Base-by-base conservation (phyloP, 2,329 filamentous ascomycete species). In the Atkinsonella hypoxylon region DNA sequence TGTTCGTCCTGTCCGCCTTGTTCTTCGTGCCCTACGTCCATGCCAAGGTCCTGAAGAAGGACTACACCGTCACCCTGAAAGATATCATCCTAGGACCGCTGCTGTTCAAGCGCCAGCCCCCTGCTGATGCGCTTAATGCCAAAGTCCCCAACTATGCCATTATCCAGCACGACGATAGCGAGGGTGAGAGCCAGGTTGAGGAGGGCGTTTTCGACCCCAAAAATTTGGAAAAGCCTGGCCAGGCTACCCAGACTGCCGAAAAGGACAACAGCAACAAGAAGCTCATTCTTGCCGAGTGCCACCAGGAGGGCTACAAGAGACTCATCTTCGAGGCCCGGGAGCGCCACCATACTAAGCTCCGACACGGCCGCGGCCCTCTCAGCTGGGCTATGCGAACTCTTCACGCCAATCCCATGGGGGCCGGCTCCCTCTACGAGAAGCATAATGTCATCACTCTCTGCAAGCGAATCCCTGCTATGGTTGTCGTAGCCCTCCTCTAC, bases 371-470 rank as follows among this genome's bases (percentile, higher is more conserved):
- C 1, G 84, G 86, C 26, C 85, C 83, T 47, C 74, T 91, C n/a
- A 87, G 82, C 59, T 90, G 87, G 87, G 87, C 84, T 38, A 87
- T 91, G 83, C 84, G 87, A 58, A 79, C 74, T 47, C 81, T 90
- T 18, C 84, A 80, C 62, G 74, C 85, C 60, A 86, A 89, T 72
- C 84, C 80, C 45, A 78, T 88, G 68, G 83, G 83, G 17, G 65
- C 81, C 17, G 87, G 87, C 48, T 74, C 82, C 60, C 76, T 90
- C 56, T 88, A 91, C 69, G 87, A 91, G 69, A 59, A 75, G 18
- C 72, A 81, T 68, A 91, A 91, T 74, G 69, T 89, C 54, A 76
- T 75, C 62, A 76, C 76, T 47, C 53, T 82, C 20, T 30, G 73
- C 53, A 83, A 79, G 67, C 84, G 86, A 20, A 62, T 90, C 9